phyloP scores from a whole-genome alignment of 257 asterid genomes.

The Lantana camara region DNA sequence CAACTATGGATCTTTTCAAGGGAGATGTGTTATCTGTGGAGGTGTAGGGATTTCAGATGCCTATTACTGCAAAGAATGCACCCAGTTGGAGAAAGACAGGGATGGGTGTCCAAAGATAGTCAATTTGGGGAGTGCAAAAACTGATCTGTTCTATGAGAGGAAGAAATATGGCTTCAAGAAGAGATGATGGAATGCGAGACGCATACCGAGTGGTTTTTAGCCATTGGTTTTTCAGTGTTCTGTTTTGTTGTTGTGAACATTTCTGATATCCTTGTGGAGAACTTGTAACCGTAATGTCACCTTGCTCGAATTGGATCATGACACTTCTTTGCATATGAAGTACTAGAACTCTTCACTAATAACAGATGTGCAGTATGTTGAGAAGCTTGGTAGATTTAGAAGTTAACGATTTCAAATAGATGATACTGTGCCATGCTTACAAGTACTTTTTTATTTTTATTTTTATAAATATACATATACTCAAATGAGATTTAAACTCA shows the following conservation, averaged over 20 bases:
- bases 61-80: constrained; percentile 93
- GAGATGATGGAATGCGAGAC: constrained; percentile 38
- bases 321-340: not conserved
- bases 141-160: constrained; percentile 81
- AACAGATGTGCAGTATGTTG: too few species aligned
- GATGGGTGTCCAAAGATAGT: constrained; percentile 94
- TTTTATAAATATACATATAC: too few species aligned
- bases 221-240: not conserved
- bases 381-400: too few species aligned
- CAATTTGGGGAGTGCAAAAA: constrained; percentile 84
- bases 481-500: too few species aligned
- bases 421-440: too few species aligned
- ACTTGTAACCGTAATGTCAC: constrained; percentile 6
- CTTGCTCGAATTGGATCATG: constrained; percentile 11
- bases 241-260: constrained; percentile 15
- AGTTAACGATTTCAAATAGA: too few species aligned
- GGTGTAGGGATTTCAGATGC: constrained; percentile 95
- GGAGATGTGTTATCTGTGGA: constrained; percentile 87
- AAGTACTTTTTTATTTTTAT: too few species aligned
- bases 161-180: constrained; percentile 91
- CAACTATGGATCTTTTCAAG: constrained; percentile 90
- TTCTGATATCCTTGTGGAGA: not conserved
- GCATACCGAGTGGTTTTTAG: not conserved
- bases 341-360: too few species aligned
- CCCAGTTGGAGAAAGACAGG: constrained; percentile 86